phyloP scores from a whole-genome alignment of 2,329 filamentous ascomycete species.

The Polychaeton citri region DNA sequence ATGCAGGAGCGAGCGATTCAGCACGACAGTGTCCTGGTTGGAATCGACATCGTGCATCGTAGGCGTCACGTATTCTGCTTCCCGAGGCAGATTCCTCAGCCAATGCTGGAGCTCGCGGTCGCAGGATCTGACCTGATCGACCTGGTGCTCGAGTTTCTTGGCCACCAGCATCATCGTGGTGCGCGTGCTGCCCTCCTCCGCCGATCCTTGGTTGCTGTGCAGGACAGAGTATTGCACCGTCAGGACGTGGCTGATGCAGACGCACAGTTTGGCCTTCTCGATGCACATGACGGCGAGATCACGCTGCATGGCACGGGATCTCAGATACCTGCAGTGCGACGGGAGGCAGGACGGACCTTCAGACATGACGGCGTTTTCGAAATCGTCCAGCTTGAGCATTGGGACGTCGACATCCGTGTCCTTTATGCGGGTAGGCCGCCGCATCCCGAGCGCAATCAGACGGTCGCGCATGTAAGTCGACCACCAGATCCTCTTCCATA shows the following conservation, averaged over 20 bases:
- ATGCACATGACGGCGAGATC: slow-evolving; percentile 81
- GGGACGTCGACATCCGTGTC: slow-evolving; percentile 88
- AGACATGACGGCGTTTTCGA: slow-evolving; percentile 54
- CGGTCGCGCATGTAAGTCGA: slow-evolving; percentile 92
- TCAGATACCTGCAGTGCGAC: slow-evolving; percentile 54
- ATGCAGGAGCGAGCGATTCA: slow-evolving; percentile 77
- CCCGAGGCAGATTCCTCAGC: slow-evolving; percentile 56
- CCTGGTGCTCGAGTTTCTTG: slow-evolving; percentile 73
- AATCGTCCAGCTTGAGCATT: slow-evolving; percentile 74
- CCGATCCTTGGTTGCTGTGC: slow-evolving; percentile 64
- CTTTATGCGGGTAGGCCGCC: slow-evolving; percentile 82
- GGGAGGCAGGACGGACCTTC: slow-evolving; percentile 57
- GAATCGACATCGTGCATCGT: slow-evolving; percentile 42
- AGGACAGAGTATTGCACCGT: slow-evolving; percentile 86
- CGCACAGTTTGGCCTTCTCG: slow-evolving; percentile 76
- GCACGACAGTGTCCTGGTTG: slow-evolving; percentile 44
- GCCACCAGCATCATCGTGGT: slow-evolving; percentile 81
- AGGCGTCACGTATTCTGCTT: slow-evolving; percentile 53
- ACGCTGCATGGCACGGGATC: slow-evolving; percentile 59
- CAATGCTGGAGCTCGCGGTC: slow-evolving; percentile 69
- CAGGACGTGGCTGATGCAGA: slow-evolving; percentile 80
- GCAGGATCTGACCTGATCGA: slow-evolving; percentile 64
- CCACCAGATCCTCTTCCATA: slow-evolving; percentile 98
- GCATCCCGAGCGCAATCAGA: slow-evolving; percentile 84
- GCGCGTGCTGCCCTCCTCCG: slow-evolving; percentile 54